phyloP scores from a whole-genome alignment of 2,329 filamentous ascomycete genomes.

The Trichoderma lentiforme region DNA sequence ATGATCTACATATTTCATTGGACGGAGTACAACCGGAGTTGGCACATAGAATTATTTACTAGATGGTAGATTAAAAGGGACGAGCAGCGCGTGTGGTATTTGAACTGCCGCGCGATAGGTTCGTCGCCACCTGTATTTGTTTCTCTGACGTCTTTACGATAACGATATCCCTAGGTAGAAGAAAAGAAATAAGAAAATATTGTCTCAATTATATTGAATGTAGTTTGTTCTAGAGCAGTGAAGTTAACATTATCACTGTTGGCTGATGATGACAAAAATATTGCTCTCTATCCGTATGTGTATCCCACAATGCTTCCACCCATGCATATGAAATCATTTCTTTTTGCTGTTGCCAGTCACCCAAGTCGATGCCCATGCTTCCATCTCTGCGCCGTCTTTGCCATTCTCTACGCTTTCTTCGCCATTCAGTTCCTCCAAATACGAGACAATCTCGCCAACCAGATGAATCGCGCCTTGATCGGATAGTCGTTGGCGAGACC shows the following conservation, averaged over 20 bases:
- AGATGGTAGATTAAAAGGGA: not conserved
- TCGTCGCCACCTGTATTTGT: not conserved
- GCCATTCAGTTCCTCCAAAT: constrained; percentile 19
- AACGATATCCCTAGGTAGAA: not conserved
- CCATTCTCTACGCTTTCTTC: no score
- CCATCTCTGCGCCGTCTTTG: not conserved
- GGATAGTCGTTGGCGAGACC: constrained; percentile 29
- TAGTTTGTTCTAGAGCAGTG: not conserved
- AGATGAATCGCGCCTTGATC: constrained; percentile 26
- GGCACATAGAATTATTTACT: not conserved
- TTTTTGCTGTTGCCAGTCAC: not conserved
- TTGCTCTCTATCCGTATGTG: not conserved
- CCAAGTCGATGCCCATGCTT: not conserved
- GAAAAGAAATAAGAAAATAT: not conserved
- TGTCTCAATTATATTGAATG: not conserved
- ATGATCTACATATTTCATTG: not conserved
- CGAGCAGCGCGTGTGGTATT: not conserved
- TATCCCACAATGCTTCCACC: not conserved
- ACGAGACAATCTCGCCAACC: constrained; percentile 26
- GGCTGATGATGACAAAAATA: not conserved
- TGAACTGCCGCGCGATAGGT: not conserved
- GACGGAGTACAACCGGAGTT: not conserved
- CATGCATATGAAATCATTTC: not conserved
- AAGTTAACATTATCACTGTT: not conserved
- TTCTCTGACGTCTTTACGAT: not conserved